Conservation (phyloP, 768 basidiomycete species). For the Cystofilobasidium bisporidii region DNA sequence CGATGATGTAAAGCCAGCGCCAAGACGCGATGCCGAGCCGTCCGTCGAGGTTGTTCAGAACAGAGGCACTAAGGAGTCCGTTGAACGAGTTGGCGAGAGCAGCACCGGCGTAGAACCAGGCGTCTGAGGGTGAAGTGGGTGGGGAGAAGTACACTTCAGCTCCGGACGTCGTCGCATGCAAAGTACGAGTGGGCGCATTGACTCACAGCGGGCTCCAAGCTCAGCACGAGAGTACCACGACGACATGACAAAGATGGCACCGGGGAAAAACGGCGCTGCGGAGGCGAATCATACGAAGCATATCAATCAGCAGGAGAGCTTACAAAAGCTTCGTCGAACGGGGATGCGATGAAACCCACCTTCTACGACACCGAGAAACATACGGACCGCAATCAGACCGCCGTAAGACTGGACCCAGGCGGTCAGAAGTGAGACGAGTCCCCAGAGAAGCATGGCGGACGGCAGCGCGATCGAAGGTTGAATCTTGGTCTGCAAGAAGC, state of each 20-base stretch:
- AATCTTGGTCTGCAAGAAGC: background rate
- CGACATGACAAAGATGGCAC: background rate
- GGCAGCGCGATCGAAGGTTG: background rate
- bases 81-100: slow-evolving; percentile 3
- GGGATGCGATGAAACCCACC: background rate
- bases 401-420: background rate
- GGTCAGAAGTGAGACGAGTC: background rate
- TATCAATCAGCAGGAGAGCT: too few species aligned
- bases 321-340: too few species aligned
- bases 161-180: too few species aligned
- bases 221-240: background rate
- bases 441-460: background rate
- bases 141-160: too few species aligned
- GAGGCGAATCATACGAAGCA: too few species aligned
- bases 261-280: background rate
- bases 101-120: background rate
- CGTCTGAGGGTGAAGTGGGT: background rate
- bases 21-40: background rate
- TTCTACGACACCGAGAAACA: background rate
- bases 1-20: background rate
- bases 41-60: background rate
- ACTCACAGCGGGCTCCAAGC: background rate
- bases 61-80: background rate
- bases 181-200: too few species aligned
- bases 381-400: background rate